Evolutionary conservation across 345 rosid genomes (phyloP).

Genomic region (Brassica napus): DNA sequence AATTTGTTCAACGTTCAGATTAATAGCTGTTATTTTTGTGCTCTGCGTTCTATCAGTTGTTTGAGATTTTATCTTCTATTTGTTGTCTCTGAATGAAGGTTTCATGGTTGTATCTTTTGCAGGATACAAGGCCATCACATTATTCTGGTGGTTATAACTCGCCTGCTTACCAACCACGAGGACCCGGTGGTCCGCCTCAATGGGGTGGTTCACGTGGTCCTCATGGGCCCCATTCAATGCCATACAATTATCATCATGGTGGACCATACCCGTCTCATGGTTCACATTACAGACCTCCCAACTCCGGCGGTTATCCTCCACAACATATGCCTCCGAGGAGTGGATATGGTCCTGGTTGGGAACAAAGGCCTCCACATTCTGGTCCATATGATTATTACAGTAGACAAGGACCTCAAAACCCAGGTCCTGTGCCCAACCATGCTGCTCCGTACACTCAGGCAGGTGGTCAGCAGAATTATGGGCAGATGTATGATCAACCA

Average conservation of each 20-base stretch:
- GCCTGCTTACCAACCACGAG: conserved; percentile 66
- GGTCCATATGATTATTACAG: conserved; percentile 80
- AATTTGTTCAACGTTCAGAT: neutral
- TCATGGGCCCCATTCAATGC: conserved; percentile 55
- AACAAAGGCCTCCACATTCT: conserved; percentile 68
- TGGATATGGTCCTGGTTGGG: conserved; percentile 72
- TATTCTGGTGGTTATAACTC: conserved; percentile 62
- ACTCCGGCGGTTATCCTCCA: conserved; percentile 64
- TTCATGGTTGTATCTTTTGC: conserved; percentile 32
- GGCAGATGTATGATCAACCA: conserved; percentile 70
- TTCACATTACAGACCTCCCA: conserved; percentile 58
- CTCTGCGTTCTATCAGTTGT: neutral
- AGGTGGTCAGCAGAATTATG: conserved; percentile 62
- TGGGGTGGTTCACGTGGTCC: conserved; percentile 76
- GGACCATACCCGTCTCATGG: conserved; percentile 75
- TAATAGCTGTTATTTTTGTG: neutral
- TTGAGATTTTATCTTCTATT: conserved; percentile 3
- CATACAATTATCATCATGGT: conserved; percentile 73
- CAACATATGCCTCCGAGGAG: conserved; percentile 69
- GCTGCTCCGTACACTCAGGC: conserved; percentile 64
- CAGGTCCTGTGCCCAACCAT: conserved; percentile 54
- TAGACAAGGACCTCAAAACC: conserved; percentile 60
- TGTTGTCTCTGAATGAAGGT: neutral
- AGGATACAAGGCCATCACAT: conserved; percentile 64
- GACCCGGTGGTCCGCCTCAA: conserved; percentile 63